Evolutionary conservation across 106 monocot species (phyloP).

Genomic region (Chionographis japonica): DNA sequence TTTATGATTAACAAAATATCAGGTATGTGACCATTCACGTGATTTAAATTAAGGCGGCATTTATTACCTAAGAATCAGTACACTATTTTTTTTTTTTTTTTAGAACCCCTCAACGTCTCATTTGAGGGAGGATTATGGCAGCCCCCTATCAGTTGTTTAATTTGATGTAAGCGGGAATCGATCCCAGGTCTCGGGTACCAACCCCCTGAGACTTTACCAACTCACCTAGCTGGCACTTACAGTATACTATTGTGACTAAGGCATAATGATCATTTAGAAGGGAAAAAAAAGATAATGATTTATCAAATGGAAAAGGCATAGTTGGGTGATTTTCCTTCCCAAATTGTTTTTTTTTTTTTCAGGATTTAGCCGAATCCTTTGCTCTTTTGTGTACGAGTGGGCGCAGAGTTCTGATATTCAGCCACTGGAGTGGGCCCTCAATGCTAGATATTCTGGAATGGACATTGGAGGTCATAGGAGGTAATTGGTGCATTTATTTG

Average conservation of each 20-base stretch:
- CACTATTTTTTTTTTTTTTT: no score
- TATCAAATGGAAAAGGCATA: neutral
- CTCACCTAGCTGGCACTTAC: no score
- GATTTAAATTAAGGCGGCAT: neutral
- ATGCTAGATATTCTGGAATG: constrained; percentile 99
- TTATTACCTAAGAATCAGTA: neutral
- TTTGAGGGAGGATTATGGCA: no score
- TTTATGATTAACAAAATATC: constrained; percentile 81
- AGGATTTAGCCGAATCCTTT: constrained; percentile 81
- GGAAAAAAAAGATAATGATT: neutral
- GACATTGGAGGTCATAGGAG: constrained; percentile 84
- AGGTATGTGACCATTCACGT: constrained; percentile 46
- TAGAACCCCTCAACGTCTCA: no score
- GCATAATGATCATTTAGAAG: no score
- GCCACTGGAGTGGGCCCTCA: constrained; percentile 95
- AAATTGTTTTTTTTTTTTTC: constrained; percentile 19
- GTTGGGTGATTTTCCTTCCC: constrained; percentile 2
- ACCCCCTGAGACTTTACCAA: no score
- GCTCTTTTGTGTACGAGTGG: constrained; percentile 53
- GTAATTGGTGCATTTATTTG: no score
- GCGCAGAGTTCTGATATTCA: constrained; percentile 90
- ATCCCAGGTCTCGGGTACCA: no score
- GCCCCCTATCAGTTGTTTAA: no score
- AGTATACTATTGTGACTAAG: neutral
- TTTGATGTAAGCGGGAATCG: no score